Evolutionary conservation across 2,329 filamentous ascomycete species (phyloP), one percentile per base, ranked within the genome.

Genomic region (Teratosphaeria zuluensis): DNA sequence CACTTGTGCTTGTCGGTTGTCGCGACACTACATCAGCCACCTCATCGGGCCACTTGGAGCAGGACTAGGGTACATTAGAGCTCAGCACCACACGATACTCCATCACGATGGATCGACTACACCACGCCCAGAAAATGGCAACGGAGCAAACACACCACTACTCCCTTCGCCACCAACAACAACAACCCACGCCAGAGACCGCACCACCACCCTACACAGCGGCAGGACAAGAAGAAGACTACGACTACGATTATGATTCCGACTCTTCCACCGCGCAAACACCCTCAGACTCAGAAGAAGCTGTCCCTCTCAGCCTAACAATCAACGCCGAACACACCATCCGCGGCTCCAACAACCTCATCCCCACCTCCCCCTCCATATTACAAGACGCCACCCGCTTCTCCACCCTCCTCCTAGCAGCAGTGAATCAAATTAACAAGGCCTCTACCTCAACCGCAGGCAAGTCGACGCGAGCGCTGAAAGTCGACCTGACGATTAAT

Each of bases 271-370:
- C 55, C 51, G 46, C 33, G 16, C 57, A 62, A 38, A 61, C 16
- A 9, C 33, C 33, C 65, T 28, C 24, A 35, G 56, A 60, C 9
- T 56, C 56, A 14, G 56, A 61, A 28, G 46, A 55, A 24, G 42
- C 69, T 52, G 74, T 75, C 1, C 70, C 78, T 54, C 75, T 82
- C 59, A 73, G 69, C 54, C 68, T 84, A 52, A 72, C 70, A 16
- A 78, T 84, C 70, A 77, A 78, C 63, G 76, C 78, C 16, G 74
- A 77, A 0, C 68, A 83, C 65, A 72, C 65, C 60, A 72, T 84
- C 63, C 69, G 70, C 42, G 77, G 76, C 61, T 74, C 74, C 68
- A 73, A 77, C 68, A 84, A 84, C 68, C 66, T 80, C 54, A 69
- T 82, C 53, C 75, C 76, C 21, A 66, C 81, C 16, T 11, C 42